phyloP scores from a whole-genome alignment of 208 protist genomes.

The Trypanosoma theileri region DNA sequence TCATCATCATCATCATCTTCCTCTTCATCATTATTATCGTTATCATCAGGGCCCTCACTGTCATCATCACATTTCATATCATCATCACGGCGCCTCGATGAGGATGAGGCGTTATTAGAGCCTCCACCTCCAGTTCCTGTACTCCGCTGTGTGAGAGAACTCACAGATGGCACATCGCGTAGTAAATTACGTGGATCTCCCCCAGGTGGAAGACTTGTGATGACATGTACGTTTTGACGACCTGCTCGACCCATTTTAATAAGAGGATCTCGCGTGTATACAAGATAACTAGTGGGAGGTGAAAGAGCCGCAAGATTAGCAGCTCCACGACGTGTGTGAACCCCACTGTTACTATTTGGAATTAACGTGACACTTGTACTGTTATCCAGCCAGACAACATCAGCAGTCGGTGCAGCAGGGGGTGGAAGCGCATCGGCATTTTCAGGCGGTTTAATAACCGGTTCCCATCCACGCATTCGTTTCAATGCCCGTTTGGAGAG shows the following conservation, averaged over 20 bases:
- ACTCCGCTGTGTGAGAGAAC: conserved; percentile 9
- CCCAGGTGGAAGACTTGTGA: conserved; percentile 15
- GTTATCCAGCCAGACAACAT: conserved; percentile 28
- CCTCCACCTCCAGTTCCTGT: background rate
- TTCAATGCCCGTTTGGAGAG: conserved; percentile 22
- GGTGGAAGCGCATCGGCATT: background rate
- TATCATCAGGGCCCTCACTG: background rate
- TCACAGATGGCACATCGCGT: conserved; percentile 3
- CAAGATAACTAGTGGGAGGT: conserved; percentile 19
- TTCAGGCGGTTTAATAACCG: conserved; percentile 21
- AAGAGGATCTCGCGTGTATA: conserved; percentile 24
- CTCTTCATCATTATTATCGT: background rate
- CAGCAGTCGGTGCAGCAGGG: conserved; percentile 6
- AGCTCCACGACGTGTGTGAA: conserved; percentile 17
- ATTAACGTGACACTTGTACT: conserved; percentile 21
- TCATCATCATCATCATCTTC: background rate
- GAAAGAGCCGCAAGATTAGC: conserved; percentile 19
- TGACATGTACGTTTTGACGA: conserved; percentile 23
- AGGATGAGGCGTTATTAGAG: background rate
- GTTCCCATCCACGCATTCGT: conserved; percentile 28
- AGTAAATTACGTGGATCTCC: conserved; percentile 15
- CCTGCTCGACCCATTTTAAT: conserved; percentile 10
- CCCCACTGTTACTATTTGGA: conserved; percentile 19
- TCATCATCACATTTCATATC: background rate
- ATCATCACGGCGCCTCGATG: background rate